Conservation (phyloP, 805 yeast genomes). For the Yamadazyma paraphyllophila region DNA sequence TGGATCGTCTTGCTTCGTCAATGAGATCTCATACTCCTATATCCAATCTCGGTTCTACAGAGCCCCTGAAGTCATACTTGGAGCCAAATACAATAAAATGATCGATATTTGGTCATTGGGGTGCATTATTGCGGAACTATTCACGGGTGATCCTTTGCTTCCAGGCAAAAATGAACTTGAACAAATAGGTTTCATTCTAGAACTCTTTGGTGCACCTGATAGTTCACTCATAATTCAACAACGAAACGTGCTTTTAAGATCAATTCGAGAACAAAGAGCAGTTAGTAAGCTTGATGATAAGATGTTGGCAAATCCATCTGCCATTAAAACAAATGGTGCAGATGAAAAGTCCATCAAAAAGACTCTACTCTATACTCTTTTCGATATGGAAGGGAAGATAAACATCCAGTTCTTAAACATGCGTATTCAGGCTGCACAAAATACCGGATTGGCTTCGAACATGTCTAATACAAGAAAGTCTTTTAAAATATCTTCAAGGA, state of each 20-base stretch:
- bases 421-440: slow-evolving; percentile 12
- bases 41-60: slow-evolving; percentile 69
- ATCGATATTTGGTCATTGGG: slow-evolving; percentile 55
- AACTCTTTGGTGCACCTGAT: slow-evolving; percentile 48
- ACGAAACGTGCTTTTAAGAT: slow-evolving; percentile 33
- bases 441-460: slow-evolving; percentile 1
- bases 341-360: slow-evolving; percentile 34
- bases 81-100: slow-evolving; percentile 55
- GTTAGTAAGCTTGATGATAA: slow-evolving; percentile 8
- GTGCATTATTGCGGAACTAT: slow-evolving; percentile 40
- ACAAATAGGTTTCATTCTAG: slow-evolving; percentile 42
- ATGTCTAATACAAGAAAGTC: slow-evolving; percentile 16
- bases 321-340: slow-evolving; percentile 9
- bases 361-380: slow-evolving; percentile 36
- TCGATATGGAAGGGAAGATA: slow-evolving; percentile 38
- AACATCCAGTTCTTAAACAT: slow-evolving; percentile 32
- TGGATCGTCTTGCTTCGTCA: slow-evolving; percentile 59
- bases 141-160: slow-evolving; percentile 39
- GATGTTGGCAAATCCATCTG: slow-evolving; percentile 1
- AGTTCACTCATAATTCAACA: slow-evolving; percentile 36
- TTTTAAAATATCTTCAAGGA: slow-evolving; percentile 28
- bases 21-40: slow-evolving; percentile 48
- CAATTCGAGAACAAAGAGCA: slow-evolving; percentile 16
- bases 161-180: slow-evolving; percentile 51
- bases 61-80: slow-evolving; percentile 75